Evolutionary conservation across 805 yeast genomes (phyloP).

Genomic region (Isabelozyma gotoi): DNA sequence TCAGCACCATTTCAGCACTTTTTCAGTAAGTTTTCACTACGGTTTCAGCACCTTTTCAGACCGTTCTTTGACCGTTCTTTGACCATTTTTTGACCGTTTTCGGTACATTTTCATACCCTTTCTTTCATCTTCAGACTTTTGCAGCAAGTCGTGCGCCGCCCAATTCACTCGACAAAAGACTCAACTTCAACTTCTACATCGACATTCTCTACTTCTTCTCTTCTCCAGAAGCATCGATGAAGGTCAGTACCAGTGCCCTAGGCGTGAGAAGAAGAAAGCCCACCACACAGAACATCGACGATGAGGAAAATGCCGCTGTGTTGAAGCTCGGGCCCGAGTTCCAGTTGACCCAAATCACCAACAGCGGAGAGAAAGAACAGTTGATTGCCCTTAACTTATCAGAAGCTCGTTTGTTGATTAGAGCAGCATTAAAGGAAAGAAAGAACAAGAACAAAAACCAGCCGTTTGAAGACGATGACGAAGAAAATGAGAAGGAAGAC

Average conservation of each 20-base stretch:
- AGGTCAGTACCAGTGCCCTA: slow-evolving; percentile 83
- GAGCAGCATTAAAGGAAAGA: slow-evolving; percentile 80
- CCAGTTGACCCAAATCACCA: slow-evolving; percentile 73
- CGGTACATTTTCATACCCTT: too few species aligned
- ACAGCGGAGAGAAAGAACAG: slow-evolving; percentile 74
- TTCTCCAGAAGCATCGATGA: slow-evolving; percentile 61
- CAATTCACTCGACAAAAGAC: not conserved
- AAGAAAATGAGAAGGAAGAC: slow-evolving; percentile 42
- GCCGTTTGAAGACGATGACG: slow-evolving; percentile 28
- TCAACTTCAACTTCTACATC: not conserved
- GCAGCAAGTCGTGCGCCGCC: not conserved
- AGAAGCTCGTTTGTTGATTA: slow-evolving; percentile 85
- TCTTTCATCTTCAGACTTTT: too few species aligned
- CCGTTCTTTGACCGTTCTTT: too few species aligned
- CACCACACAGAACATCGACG: slow-evolving; percentile 60
- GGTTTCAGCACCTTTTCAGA: too few species aligned
- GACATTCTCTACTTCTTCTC: not conserved
- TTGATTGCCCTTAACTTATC: slow-evolving; percentile 83
- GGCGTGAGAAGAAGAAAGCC: slow-evolving; percentile 77
- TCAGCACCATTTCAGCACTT: too few species aligned
- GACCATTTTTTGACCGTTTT: too few species aligned
- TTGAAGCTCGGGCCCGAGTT: slow-evolving; percentile 93
- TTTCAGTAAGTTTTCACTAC: too few species aligned
- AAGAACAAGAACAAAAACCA: slow-evolving; percentile 35
- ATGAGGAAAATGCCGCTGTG: slow-evolving; percentile 89